phyloP scores from a whole-genome alignment of 2,329 filamentous ascomycete genomes.

The Dryadomyces quercus-mongolicae region DNA sequence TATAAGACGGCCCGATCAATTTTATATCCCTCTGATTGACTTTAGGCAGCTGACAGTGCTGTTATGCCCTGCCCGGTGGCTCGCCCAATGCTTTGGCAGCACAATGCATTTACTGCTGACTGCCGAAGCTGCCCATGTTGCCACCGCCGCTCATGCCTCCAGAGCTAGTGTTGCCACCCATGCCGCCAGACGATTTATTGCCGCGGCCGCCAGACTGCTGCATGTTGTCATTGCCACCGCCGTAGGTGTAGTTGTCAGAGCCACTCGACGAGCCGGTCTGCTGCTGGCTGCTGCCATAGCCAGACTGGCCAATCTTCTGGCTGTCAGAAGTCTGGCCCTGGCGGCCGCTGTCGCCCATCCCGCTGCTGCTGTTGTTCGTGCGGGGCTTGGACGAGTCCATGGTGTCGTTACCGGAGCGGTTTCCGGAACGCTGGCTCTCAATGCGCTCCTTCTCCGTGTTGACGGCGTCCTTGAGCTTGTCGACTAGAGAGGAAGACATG shows the following conservation, averaged over 20 bases:
- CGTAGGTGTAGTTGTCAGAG: slow-evolving; percentile 2
- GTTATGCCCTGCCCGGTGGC: too few species aligned
- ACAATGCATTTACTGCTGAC: background rate
- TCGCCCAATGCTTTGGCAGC: too few species aligned
- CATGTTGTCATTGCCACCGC: background rate
- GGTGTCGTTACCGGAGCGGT: background rate
- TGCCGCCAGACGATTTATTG: background rate
- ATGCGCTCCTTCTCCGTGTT: slow-evolving; percentile 17
- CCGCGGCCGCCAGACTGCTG: background rate
- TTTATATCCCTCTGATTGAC: too few species aligned
- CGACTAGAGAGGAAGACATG: slow-evolving; percentile 44
- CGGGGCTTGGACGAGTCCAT: background rate
- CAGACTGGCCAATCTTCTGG: background rate
- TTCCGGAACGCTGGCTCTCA: background rate
- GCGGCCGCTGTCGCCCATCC: background rate
- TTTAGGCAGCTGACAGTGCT: too few species aligned
- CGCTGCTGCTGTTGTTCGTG: background rate
- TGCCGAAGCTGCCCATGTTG: background rate
- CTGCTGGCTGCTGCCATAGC: too few species aligned
- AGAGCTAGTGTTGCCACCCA: too few species aligned
- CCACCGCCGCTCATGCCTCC: too few species aligned
- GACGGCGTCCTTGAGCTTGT: slow-evolving; percentile 48
- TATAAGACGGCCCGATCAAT: too few species aligned
- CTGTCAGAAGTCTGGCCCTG: background rate
- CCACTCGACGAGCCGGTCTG: background rate